Conservation (phyloP, 1,139 yeast species). For the Yamadazyma diospyri region DNA sequence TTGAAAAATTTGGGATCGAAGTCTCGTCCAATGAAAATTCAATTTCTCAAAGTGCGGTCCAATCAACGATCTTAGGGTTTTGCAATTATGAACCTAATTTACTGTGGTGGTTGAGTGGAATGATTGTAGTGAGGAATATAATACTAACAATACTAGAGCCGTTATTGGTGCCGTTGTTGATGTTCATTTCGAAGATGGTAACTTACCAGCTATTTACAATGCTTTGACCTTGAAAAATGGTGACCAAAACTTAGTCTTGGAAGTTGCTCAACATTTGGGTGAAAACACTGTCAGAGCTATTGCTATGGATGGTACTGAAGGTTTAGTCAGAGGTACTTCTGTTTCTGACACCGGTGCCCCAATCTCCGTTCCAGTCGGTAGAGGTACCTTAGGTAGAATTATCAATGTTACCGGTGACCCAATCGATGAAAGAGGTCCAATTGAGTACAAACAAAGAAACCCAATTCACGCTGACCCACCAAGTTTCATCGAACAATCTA, state of each 20-base stretch:
- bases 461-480: constrained; percentile 99
- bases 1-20: no score
- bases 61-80: no score
- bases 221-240: constrained; percentile 83
- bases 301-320: constrained; percentile 99
- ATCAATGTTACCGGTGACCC: constrained; percentile 99
- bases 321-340: constrained; percentile 95
- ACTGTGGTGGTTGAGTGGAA: no score
- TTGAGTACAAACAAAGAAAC: constrained; percentile 84
- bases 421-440: constrained; percentile 99
- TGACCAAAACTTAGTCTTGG: constrained; percentile 78
- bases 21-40: constrained; percentile 6
- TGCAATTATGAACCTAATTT: no score
- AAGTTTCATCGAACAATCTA: constrained; percentile 91
- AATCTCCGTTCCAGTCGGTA: constrained; percentile 98
- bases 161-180: constrained; percentile 99
- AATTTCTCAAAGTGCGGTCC: constrained; percentile 2
- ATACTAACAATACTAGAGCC: constrained; percentile 53
- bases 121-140: no score
- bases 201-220: constrained; percentile 94
- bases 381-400: constrained; percentile 98
- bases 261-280: constrained; percentile 99
- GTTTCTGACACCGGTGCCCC: constrained; percentile 97
- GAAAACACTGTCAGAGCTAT: constrained; percentile 99
- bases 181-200: constrained; percentile 97